Evolutionary conservation across 2,329 filamentous ascomycete species (phyloP), one percentile per base, ranked within the genome.

Genomic region (Verticillium nubilum): DNA sequence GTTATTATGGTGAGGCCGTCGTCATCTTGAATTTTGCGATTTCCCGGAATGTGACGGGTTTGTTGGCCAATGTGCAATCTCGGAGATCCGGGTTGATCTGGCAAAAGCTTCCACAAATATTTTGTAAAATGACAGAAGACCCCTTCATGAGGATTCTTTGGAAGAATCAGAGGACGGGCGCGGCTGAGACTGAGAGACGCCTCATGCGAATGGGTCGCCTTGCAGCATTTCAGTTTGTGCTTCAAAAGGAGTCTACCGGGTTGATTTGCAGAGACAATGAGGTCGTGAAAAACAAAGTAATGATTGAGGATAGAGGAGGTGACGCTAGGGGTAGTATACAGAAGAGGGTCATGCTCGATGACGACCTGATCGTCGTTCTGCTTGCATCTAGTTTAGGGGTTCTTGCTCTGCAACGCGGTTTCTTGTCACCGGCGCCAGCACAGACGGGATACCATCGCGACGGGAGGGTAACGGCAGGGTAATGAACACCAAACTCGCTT

Each of bases 401-500:
- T 27, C 17, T 42, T 52, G 23, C 53, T 58, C 15, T 42, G 55
- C 55, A 37, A 23, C 33, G 57, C n/a, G 25, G 25, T 54, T 52
- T 33, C 54, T 27, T 42, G 57, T 28, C 50, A 50, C 47, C 54
- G 31, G 55, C 37, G 27, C 53, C 37, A 35, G 15, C 35, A 47
- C 33, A 28, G 19, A 56, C 27, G 19, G 19, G n/a, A 13, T n/a
- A 5, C 19, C 19, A 50, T 50, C 7, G 19, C 19, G 42, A 50
- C 42, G 42, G 54, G 35, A 59, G 62, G 58, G 58, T 56, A 57
- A 60, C 60, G 58, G 50, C 60, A 62, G 61, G 42, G 26, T n/a
- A 19, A 54, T 28, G 25, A 13, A 28, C 52, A 23, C 25, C 52
- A 60, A 25, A 52, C 15, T 52, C 25, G 53, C 37, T 47, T 54